Evolutionary conservation across 768 basidiomycete genomes (phyloP).

Genomic region (Suillus luteus): DNA sequence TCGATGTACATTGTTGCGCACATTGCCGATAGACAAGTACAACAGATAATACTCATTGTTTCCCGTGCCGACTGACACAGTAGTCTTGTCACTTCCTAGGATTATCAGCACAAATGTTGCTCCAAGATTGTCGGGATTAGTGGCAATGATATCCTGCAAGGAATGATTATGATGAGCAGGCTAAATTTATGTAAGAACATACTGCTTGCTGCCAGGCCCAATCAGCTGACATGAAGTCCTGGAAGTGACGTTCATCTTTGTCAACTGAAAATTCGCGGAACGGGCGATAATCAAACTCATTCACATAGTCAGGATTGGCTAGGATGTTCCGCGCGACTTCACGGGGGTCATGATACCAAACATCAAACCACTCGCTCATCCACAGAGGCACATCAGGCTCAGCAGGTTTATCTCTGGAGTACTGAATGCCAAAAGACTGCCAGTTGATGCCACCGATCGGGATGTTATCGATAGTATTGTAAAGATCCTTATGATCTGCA

Average conservation of each 20-base stretch:
- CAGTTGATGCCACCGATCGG: slow-evolving; percentile 32
- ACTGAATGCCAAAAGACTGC: slow-evolving; percentile 24
- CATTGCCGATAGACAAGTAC: slow-evolving; percentile 18
- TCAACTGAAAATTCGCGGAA: slow-evolving; percentile 17
- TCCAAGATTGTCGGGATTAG: slow-evolving; percentile 17
- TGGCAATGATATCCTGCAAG: slow-evolving; percentile 13
- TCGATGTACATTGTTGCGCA: slow-evolving; percentile 13
- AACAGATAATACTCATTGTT: slow-evolving; percentile 15
- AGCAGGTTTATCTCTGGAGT: slow-evolving; percentile 20
- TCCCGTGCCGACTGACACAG: slow-evolving; percentile 16
- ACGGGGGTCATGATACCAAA: slow-evolving; percentile 29
- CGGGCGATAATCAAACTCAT: slow-evolving; percentile 23
- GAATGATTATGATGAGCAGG: not conserved
- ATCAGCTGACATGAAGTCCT: slow-evolving; percentile 30
- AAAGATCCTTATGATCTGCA: slow-evolving; percentile 22
- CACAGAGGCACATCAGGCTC: slow-evolving; percentile 22
- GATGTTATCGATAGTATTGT: slow-evolving; percentile 29
- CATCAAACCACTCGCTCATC: slow-evolving; percentile 29
- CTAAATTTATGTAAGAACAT: slow-evolving; percentile 13
- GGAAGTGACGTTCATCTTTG: slow-evolving; percentile 12
- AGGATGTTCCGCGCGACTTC: slow-evolving; percentile 23
- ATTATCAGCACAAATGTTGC: slow-evolving; percentile 14
- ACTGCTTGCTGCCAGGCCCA: slow-evolving; percentile 37
- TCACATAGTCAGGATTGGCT: slow-evolving; percentile 23
- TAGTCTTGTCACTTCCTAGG: slow-evolving; percentile 20